Evolutionary conservation across 331 rosid genomes (phyloP).

Genomic region (Malus hybrid): DNA sequence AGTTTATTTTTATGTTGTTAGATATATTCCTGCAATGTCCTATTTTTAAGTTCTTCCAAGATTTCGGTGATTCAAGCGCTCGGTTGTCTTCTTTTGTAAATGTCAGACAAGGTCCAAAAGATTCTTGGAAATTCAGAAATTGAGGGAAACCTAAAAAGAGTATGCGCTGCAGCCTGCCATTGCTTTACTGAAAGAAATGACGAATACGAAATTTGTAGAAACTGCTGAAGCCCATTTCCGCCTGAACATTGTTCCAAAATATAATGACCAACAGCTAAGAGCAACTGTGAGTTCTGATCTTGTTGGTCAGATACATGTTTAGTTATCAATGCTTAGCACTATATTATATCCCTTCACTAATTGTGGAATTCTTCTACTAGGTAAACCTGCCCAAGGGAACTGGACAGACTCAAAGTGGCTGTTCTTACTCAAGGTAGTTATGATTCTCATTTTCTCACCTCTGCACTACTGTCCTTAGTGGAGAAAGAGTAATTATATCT

Average conservation of each 20-base stretch:
- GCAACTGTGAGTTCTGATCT: slow-evolving; percentile 72
- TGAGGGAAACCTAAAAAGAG: slow-evolving; percentile 77
- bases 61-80: neutral
- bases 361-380: slow-evolving; percentile 26
- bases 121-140: slow-evolving; percentile 85
- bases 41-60: neutral
- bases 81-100: slow-evolving; percentile 13
- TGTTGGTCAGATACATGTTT: slow-evolving; percentile 5
- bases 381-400: slow-evolving; percentile 96
- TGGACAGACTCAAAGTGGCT: slow-evolving; percentile 77
- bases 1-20: neutral
- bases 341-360: neutral
- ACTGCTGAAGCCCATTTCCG: slow-evolving; percentile 98
- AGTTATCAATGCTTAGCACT: neutral
- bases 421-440: slow-evolving; percentile 93
- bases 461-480: neutral
- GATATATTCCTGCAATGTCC: neutral
- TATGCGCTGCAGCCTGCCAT: slow-evolving; percentile 70
- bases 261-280: slow-evolving; percentile 89
- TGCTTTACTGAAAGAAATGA: slow-evolving; percentile 63
- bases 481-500: neutral
- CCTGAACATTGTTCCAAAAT: slow-evolving; percentile 92
- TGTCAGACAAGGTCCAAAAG: slow-evolving; percentile 87
- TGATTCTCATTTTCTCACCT: slow-evolving; percentile 12
- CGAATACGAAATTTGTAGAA: slow-evolving; percentile 68